Percentiles rank a stretch among this genome's conserved stretches.
These are phyloP conservation scores for Citropsis articulata DNA, from an alignment of 345 rosid genomes.

Conservation along the genomic window DNA sequence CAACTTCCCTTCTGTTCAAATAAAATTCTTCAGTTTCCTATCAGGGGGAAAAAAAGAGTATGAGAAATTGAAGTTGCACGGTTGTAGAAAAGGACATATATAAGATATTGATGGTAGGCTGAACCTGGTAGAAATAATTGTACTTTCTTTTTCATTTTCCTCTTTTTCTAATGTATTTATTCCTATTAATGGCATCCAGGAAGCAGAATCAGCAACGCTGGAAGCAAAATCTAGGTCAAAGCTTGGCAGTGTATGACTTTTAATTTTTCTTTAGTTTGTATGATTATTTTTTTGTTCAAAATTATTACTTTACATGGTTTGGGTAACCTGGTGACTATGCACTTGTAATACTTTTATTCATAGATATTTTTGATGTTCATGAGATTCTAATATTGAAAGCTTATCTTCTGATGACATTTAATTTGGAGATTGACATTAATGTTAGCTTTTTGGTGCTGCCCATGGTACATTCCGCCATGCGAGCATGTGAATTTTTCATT, in stretches of 20 bases:
- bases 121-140: neutral
- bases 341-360: too few relatives aligned
- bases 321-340: too few relatives aligned
- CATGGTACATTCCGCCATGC: neutral
- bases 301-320: neutral
- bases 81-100: neutral
- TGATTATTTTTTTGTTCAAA: neutral
- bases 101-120: neutral
- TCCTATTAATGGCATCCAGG: conserved; percentile 44
- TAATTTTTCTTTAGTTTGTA: conserved; percentile 17
- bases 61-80: neutral
- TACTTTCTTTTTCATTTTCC: neutral
- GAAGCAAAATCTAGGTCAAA: conserved; percentile 85
- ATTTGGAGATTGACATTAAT: neutral
- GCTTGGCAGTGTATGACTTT: conserved; percentile 72
- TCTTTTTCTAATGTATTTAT: conserved; percentile 15
- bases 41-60: too few relatives aligned
- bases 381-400: neutral
- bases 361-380: too few relatives aligned
- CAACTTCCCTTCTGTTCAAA: neutral
- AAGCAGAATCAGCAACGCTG: conserved; percentile 85
- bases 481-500: neutral
- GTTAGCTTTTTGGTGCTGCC: neutral
- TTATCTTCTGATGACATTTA: neutral
- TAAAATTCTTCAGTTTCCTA: neutral